A percentile compares a stretch with the other conserved stretches of the same genome.
Conservation (phyloP, 345 rosid genomes). For the Anastatica hierochuntica region DNA sequence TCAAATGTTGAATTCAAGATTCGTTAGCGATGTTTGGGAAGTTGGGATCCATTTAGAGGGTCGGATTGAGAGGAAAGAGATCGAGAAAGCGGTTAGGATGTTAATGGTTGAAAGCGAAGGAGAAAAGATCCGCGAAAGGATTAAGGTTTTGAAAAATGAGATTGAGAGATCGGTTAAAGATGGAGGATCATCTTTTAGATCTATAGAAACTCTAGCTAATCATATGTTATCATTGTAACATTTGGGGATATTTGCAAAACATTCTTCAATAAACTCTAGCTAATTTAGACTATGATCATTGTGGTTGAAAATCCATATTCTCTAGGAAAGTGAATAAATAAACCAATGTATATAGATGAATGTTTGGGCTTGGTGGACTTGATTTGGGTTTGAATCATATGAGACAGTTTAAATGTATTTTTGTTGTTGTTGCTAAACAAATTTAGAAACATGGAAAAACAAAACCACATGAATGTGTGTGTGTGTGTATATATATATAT, state of each 20-base stretch:
- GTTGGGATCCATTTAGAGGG: constrained; percentile 19
- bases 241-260: not conserved
- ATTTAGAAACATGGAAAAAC: too few species aligned
- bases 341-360: too few species aligned
- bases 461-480: too few species aligned
- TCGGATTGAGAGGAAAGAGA: constrained; percentile 12
- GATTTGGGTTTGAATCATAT: too few species aligned
- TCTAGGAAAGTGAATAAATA: too few species aligned
- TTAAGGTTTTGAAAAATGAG: constrained; percentile 8
- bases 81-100: constrained; percentile 14
- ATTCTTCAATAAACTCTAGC: too few species aligned
- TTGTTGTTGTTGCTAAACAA: too few species aligned
- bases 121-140: constrained; percentile 15
- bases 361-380: too few species aligned
- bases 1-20: constrained; percentile 24
- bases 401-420: too few species aligned
- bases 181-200: constrained; percentile 15
- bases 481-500: too few species aligned
- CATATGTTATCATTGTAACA: constrained; percentile 10
- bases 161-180: constrained; percentile 13
- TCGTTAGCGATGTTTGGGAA: constrained; percentile 20
- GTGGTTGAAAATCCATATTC: too few species aligned
- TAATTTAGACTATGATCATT: too few species aligned
- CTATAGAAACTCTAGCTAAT: constrained; percentile 9
- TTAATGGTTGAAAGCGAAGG: constrained; percentile 17